A percentile compares a stretch with the other conserved stretches of the same genome.
phyloP scores from a whole-genome alignment of 2,329 filamentous ascomycete genomes.

The Penicillium italicum region DNA sequence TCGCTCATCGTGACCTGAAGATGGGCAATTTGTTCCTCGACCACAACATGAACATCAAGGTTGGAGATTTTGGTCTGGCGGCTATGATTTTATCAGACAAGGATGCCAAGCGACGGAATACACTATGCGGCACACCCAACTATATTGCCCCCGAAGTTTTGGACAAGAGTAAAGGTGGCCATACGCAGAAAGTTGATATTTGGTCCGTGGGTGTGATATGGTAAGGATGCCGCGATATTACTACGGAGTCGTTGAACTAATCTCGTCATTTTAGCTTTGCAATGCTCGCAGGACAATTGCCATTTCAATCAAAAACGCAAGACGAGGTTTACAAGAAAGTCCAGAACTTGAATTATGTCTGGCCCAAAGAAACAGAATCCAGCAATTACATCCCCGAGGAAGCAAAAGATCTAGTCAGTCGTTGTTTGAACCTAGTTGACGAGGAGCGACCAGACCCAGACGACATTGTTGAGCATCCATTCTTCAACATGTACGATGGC shows the following conservation, averaged over 20 bases:
- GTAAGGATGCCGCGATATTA: slow-evolving; percentile 48
- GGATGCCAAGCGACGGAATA: slow-evolving; percentile 82
- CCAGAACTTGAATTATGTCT: slow-evolving; percentile 47
- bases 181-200: slow-evolving; percentile 96
- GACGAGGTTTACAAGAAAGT: slow-evolving; percentile 52
- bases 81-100: slow-evolving; percentile 87
- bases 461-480: slow-evolving; percentile 49
- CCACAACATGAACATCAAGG: slow-evolving; percentile 92
- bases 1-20: slow-evolving; percentile 95
- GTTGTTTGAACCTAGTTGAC: slow-evolving; percentile 48
- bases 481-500: slow-evolving; percentile 50
- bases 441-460: slow-evolving; percentile 49
- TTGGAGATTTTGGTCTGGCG: slow-evolving; percentile 94
- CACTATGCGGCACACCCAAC: slow-evolving; percentile 94
- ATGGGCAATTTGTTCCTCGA: slow-evolving; percentile 98
- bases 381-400: slow-evolving; percentile 48
- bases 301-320: slow-evolving; percentile 75
- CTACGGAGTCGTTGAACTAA: slow-evolving; percentile 16
- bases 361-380: slow-evolving; percentile 46
- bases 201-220: slow-evolving; percentile 98
- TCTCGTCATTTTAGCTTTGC: slow-evolving; percentile 63
- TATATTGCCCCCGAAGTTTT: slow-evolving; percentile 97
- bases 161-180: slow-evolving; percentile 87
- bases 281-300: slow-evolving; percentile 92
- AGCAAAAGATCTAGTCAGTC: slow-evolving; percentile 47